Base-by-base conservation (phyloP, 129 eudicot genomes). In the Ambrosia artemisiifolia region DNA sequence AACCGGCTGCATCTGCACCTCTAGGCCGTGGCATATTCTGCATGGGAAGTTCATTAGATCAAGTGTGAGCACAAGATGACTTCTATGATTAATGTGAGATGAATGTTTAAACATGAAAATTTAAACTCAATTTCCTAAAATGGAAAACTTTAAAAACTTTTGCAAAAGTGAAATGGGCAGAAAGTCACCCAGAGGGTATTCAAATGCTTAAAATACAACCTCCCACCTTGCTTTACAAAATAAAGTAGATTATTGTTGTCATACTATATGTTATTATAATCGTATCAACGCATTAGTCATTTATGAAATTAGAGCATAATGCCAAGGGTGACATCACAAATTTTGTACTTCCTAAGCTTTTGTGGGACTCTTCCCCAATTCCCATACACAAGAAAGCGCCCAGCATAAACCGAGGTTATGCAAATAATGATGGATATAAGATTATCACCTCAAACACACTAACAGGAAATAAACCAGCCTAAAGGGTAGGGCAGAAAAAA, bases 21-120 rank as follows among this genome's bases (percentile, higher is more conserved):
- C 99, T 84, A 50, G 99, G 99, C 71, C 99, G 81, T 13, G 99
- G 99, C 97, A 94, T 94, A 79, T 88, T 85, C 99, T 93, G 86
- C 76, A 79, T 43, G 53, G 35, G 24, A 69, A 69, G 65, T 60
- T 13, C 20, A 30, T 56, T 48, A 12, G 11, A 56, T 56, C 10
- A 56, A 56, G 67, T 10, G 30, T 66, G 65, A 33, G 2, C 59
- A 67, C 17, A 35, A 54, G 33, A 75, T 43, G 19, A 30, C 10
- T 51, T 28, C 28, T 20, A 40, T 16, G 17, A 38, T n/a, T 57
- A 28, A 54, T 2, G 57, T 13, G 50, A 35, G 64, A 48, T 47
- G 18, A 53, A 38, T 10, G 13, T 54, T 55, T 11, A 43, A 75
- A 53, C 67, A 57, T 11, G 17, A 11, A 71, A 44, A 65, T 11